phyloP scores from a whole-genome alignment of 441 rosid species.

The Brassica balearica region DNA sequence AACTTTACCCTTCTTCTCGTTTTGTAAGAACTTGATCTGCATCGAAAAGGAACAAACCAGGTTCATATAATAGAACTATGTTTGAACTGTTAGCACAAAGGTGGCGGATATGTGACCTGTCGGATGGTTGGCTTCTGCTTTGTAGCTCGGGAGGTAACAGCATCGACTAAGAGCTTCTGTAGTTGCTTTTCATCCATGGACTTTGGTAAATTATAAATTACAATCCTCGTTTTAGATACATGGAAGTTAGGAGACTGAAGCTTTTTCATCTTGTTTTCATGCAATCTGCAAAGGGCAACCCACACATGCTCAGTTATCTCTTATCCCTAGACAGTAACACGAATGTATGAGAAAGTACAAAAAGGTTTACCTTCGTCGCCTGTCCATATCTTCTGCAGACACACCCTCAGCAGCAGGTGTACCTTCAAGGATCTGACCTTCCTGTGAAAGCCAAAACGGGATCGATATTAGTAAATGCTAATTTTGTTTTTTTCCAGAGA shows the following conservation, averaged over 20 bases:
- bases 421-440: constrained; percentile 89
- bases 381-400: constrained; percentile 80
- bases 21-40: constrained; percentile 83
- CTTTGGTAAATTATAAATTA: constrained; percentile 85
- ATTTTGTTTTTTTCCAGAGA: constrained; percentile 23
- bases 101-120: constrained; percentile 60
- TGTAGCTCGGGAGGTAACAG: constrained; percentile 87
- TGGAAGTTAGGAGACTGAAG: constrained; percentile 95
- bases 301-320: constrained; percentile 26
- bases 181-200: constrained; percentile 74
- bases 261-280: constrained; percentile 81
- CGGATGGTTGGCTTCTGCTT: constrained; percentile 83
- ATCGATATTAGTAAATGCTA: constrained; percentile 8
- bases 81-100: constrained; percentile 6
- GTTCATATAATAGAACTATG: constrained; percentile 9
- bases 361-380: constrained; percentile 57
- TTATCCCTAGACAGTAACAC: constrained; percentile 12
- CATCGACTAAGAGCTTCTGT: constrained; percentile 69
- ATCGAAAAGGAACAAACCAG: constrained; percentile 20
- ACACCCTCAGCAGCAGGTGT: constrained; percentile 92
- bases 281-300: constrained; percentile 63
- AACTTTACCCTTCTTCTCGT: constrained; percentile 67
- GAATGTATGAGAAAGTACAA: constrained; percentile 10
- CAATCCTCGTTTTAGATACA: constrained; percentile 80
- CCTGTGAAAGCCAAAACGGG: constrained; percentile 53